These are phyloP conservation scores for Herpetomonas samuelpessoai DNA, from an alignment of 208 protist genomes.

Conservation along the genomic window DNA sequence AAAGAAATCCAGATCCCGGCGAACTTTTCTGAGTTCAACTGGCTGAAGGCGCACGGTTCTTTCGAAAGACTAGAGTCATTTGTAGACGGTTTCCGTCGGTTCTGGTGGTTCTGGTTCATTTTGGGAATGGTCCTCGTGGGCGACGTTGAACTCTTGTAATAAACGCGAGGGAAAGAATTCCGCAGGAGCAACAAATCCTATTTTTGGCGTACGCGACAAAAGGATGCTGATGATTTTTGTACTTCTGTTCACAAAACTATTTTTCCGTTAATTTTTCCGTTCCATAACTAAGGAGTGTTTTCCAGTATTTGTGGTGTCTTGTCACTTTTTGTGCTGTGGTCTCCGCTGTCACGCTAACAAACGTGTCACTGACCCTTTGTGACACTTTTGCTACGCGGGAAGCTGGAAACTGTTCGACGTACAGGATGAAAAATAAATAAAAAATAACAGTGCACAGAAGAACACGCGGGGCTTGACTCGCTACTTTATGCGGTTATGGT, in stretches of 20 bases:
- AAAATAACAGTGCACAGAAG: background rate
- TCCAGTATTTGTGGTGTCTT: background rate
- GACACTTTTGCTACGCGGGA: background rate
- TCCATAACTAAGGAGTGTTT: too few species aligned
- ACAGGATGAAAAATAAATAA: background rate
- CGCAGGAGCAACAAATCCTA: too few species aligned
- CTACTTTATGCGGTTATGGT: too few species aligned
- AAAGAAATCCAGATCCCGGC: slow-evolving; percentile 79
- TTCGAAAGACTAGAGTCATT: slow-evolving; percentile 66
- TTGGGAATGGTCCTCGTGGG: slow-evolving; percentile 70
- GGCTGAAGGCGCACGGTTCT: slow-evolving; percentile 54
- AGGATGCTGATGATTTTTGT: too few species aligned
- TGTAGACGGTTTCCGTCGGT: slow-evolving; percentile 45
- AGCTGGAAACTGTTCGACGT: background rate
- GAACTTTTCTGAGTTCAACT: slow-evolving; percentile 89
- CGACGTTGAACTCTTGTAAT: slow-evolving; percentile 81
- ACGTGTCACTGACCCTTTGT: too few species aligned
- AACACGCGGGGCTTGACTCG: background rate
- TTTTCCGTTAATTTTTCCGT: slow-evolving; percentile 4
- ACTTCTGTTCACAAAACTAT: background rate
- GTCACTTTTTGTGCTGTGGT: too few species aligned
- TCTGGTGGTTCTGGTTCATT: slow-evolving; percentile 89
- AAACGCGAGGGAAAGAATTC: too few species aligned
- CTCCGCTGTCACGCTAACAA: background rate
- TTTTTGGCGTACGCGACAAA: too few species aligned